Conservation (phyloP, 305 asterid species). For the Solanum hybrid region DNA sequence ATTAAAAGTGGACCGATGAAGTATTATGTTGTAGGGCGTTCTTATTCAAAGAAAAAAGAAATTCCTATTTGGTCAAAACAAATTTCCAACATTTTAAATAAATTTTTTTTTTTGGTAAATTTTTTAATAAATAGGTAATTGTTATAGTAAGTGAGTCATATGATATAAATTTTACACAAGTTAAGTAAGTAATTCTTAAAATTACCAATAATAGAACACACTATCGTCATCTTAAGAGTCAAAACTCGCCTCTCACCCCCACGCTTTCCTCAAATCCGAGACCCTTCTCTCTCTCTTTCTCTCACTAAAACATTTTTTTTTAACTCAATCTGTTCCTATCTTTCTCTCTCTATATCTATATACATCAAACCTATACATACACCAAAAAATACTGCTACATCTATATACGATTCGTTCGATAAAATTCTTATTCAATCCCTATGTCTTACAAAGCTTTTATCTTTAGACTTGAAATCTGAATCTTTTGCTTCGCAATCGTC, state of each 20-base stretch:
- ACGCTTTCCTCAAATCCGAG: background rate
- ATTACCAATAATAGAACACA: background rate
- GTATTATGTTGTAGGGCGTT: too few relatives aligned
- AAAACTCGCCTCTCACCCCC: conserved; percentile 2
- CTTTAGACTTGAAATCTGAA: background rate
- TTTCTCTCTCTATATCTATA: conserved; percentile 31
- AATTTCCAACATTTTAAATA: background rate
- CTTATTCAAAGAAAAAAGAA: background rate
- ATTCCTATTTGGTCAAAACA: background rate
- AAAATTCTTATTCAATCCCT: conserved; percentile 41
- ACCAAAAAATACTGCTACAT: background rate
- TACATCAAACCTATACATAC: conserved; percentile 27
- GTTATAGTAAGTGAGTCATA: background rate
- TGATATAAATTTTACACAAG: background rate
- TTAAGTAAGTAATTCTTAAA: background rate
- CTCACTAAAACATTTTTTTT: background rate
- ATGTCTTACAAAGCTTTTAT: conserved; percentile 11
- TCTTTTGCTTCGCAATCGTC: conserved; percentile 8
- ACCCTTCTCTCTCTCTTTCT: background rate
- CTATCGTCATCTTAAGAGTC: conserved; percentile 6
- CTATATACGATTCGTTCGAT: conserved; percentile 16
- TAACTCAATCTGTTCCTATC: conserved; percentile 11
- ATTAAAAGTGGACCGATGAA: too few relatives aligned
- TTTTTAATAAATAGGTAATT: background rate
- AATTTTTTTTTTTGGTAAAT: too few relatives aligned